These are phyloP conservation scores for Stylonectria norvegica DNA, from an alignment of 2,329 filamentous ascomycete species.

Conservation along the genomic window DNA sequence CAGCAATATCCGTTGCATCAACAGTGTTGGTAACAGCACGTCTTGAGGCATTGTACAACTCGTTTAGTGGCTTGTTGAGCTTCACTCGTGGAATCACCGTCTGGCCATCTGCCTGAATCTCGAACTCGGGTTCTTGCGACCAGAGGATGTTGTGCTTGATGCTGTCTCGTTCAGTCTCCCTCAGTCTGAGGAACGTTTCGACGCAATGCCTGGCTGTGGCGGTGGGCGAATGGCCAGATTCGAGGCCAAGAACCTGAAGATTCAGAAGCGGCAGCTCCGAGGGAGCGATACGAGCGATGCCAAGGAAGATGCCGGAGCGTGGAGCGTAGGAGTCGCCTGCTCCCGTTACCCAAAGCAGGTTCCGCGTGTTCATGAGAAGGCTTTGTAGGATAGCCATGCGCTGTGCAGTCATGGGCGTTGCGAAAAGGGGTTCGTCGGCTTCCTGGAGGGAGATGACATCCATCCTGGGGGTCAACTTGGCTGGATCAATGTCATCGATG, in stretches of 20 bases:
- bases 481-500: constrained; percentile 5
- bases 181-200: constrained; percentile 5
- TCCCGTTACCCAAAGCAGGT: constrained; percentile 11
- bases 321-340: constrained; percentile 6
- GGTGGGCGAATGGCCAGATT: constrained; percentile 1
- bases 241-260: constrained; percentile 5
- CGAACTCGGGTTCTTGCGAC: constrained; percentile 9
- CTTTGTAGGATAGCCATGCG: constrained; percentile 6
- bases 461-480: constrained; percentile 3
- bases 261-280: constrained; percentile 9
- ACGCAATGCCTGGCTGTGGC: constrained; percentile 3
- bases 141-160: constrained; percentile 4
- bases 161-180: constrained; percentile 1
- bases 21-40: constrained; percentile 7
- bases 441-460: constrained; percentile 11
- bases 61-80: constrained; percentile 8
- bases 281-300: constrained; percentile 5
- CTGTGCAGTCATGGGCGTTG: constrained; percentile 6
- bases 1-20: constrained; percentile 1
- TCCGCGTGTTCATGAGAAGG: constrained; percentile 5
- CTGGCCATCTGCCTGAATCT: constrained; percentile 9
- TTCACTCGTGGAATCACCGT: constrained; percentile 9
- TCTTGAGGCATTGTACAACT: constrained; percentile 6
- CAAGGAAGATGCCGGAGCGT: constrained; percentile 8
- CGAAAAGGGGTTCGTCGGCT: constrained; percentile 8